Conservation (phyloP, 306 rosid species). For the Quercus parvula region DNA sequence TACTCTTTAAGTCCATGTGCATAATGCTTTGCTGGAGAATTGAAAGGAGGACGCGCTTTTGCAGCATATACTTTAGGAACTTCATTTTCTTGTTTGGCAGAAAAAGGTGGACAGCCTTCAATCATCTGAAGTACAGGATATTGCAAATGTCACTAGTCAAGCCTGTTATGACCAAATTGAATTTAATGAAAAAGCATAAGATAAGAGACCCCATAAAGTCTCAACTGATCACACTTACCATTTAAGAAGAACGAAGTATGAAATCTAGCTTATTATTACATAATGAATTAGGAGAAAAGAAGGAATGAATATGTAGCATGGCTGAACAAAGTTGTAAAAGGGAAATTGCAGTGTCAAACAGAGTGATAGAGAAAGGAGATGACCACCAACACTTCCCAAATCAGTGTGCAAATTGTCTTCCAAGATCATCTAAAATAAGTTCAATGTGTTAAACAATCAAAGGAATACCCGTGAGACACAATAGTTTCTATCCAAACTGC, state of each 20-base stretch:
- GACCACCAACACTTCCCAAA: not conserved
- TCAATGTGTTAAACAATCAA: not conserved
- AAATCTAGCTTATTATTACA: not conserved
- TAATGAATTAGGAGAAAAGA: not conserved
- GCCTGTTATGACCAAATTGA: constrained; percentile 10
- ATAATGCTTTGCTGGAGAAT: constrained; percentile 67
- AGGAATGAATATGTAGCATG: not conserved
- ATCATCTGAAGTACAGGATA: constrained; percentile 64
- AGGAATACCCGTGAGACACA: not conserved
- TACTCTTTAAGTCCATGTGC: constrained; percentile 80
- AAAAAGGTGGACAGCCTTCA: constrained; percentile 82
- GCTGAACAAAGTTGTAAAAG: not conserved
- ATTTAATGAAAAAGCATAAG: constrained; percentile 1
- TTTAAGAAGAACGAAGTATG: not conserved
- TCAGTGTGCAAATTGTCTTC: not conserved
- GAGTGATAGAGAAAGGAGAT: not conserved
- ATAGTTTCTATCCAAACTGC: not conserved
- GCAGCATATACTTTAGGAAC: constrained; percentile 64
- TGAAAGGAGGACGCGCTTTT: constrained; percentile 77
- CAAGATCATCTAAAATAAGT: not conserved
- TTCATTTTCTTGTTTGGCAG: constrained; percentile 55
- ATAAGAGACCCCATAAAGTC: not conserved
- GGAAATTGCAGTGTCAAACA: not conserved
- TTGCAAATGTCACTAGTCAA: constrained; percentile 25
- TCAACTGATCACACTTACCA: not conserved